These are phyloP conservation scores for Ligustrum vulgare DNA, from an alignment of 257 asterid species.

Conservation along the genomic window DNA sequence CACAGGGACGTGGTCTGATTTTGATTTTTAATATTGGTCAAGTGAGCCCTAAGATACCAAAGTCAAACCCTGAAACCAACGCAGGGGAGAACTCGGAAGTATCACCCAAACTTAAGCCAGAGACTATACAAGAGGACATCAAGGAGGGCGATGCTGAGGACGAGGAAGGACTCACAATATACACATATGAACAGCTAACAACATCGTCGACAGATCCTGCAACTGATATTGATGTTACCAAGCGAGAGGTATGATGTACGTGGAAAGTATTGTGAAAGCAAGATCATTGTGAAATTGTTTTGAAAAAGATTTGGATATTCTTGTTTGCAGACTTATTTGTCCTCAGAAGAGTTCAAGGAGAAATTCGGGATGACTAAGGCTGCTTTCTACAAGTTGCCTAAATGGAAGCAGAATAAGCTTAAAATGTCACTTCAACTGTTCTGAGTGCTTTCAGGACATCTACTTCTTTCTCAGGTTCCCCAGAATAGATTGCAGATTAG, in stretches of 20 bases:
- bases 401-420: slow-evolving; percentile 97
- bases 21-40: slow-evolving; percentile 8
- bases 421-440: slow-evolving; percentile 89
- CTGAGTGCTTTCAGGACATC: slow-evolving; percentile 34
- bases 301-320: slow-evolving; percentile 6
- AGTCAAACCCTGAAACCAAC: slow-evolving; percentile 42
- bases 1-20: neutral
- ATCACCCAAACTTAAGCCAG: slow-evolving; percentile 65
- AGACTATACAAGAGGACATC: slow-evolving; percentile 78
- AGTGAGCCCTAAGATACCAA: slow-evolving; percentile 61
- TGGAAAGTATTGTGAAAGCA: neutral
- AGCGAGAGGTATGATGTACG: slow-evolving; percentile 72
- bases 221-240: slow-evolving; percentile 75
- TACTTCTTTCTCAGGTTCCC: slow-evolving; percentile 25
- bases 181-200: slow-evolving; percentile 79
- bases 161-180: slow-evolving; percentile 70
- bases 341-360: slow-evolving; percentile 79
- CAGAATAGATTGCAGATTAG: slow-evolving; percentile 28
- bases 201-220: slow-evolving; percentile 69
- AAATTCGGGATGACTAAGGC: slow-evolving; percentile 75
- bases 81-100: slow-evolving; percentile 66
- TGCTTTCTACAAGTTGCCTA: slow-evolving; percentile 83
- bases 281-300: neutral
- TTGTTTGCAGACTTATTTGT: slow-evolving; percentile 75
- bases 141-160: slow-evolving; percentile 90